phyloP scores from a whole-genome alignment of 2,329 filamentous ascomycete species.

The Hortaea sp. region DNA sequence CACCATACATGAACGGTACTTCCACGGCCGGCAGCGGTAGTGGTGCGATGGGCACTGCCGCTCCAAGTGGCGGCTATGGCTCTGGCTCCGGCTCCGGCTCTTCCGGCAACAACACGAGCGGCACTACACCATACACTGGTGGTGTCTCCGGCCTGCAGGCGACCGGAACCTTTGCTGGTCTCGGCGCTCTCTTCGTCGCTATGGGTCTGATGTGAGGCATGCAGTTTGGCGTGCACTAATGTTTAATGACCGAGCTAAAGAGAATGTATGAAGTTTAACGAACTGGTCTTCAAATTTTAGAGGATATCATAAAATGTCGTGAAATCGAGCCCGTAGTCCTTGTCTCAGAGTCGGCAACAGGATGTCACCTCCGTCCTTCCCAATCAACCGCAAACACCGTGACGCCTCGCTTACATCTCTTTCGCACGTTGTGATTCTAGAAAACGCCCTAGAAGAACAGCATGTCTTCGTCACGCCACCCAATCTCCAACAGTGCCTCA shows the following conservation, averaged over 20 bases:
- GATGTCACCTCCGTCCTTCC: too few species aligned
- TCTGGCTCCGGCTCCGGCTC: neutral
- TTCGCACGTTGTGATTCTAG: too few species aligned
- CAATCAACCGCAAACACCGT: neutral
- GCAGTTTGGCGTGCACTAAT: too few species aligned
- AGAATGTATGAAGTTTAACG: too few species aligned
- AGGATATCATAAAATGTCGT: too few species aligned
- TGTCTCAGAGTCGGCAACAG: too few species aligned
- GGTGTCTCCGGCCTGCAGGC: neutral
- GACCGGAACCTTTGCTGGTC: neutral
- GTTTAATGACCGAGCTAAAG: too few species aligned
- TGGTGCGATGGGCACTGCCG: neutral
- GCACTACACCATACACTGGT: neutral
- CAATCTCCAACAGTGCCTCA: conserved; percentile 47
- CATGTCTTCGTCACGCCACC: conserved; percentile 63
- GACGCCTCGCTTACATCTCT: neutral
- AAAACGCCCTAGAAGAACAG: conserved; percentile 58
- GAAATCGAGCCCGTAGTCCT: too few species aligned
- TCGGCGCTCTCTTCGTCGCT: neutral
- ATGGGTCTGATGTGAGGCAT: neutral
- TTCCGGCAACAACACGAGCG: neutral
- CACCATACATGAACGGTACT: neutral
- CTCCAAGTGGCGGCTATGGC: neutral
- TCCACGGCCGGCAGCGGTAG: neutral
- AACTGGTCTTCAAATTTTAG: too few species aligned